These are phyloP conservation scores for Penicillium sp. DNA, from an alignment of 2,329 filamentous ascomycete genomes.

Conservation along the genomic window DNA sequence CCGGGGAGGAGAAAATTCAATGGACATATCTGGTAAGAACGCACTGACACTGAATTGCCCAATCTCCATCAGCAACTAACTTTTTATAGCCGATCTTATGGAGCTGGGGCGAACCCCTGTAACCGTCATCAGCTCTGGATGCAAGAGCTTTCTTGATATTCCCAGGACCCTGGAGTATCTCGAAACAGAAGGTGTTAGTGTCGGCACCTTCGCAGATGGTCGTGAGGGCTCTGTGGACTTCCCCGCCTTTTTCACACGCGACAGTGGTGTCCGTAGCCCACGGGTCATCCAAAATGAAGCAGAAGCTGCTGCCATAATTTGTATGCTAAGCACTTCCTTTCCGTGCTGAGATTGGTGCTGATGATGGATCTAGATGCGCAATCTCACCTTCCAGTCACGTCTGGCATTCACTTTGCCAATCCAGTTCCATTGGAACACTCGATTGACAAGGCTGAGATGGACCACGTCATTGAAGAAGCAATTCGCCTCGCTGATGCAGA, in stretches of 20 bases:
- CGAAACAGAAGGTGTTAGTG: slow-evolving; percentile 65
- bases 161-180: slow-evolving; percentile 77
- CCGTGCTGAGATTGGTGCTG: not conserved
- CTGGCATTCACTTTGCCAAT: slow-evolving; percentile 82
- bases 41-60: not conserved
- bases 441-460: slow-evolving; percentile 66
- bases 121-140: slow-evolving; percentile 81
- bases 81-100: slow-evolving; percentile 67
- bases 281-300: slow-evolving; percentile 65
- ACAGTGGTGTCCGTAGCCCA: slow-evolving; percentile 77
- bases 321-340: slow-evolving; percentile 40
- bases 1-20: slow-evolving; percentile 72
- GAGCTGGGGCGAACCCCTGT: slow-evolving; percentile 87
- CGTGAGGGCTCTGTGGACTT: slow-evolving; percentile 69
- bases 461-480: slow-evolving; percentile 61
- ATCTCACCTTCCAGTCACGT: slow-evolving; percentile 62
- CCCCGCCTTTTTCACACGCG: slow-evolving; percentile 85
- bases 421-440: slow-evolving; percentile 68
- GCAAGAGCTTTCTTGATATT: slow-evolving; percentile 94
- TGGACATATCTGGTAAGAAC: slow-evolving; percentile 70
- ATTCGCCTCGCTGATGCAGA: slow-evolving; percentile 59
- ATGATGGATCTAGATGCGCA: slow-evolving; percentile 57
- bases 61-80: not conserved
- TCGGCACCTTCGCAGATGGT: slow-evolving; percentile 85
- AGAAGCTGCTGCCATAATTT: slow-evolving; percentile 83